phyloP scores from a whole-genome alignment of 495 filamentous ascomycete species.

The Penicillium ochrochloron region DNA sequence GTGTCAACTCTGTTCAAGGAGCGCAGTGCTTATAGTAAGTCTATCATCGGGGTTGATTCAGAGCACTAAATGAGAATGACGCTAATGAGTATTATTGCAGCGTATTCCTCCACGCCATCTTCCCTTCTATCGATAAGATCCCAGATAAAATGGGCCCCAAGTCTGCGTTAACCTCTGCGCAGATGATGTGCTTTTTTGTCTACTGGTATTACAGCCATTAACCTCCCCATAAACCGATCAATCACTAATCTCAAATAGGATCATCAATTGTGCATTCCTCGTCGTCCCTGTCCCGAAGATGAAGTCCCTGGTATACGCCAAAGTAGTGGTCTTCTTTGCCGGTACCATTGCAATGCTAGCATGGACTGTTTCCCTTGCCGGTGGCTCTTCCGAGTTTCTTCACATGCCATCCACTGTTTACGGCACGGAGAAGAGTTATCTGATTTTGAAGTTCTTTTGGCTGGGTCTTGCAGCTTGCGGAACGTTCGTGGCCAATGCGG shows the following conservation, averaged over 20 bases:
- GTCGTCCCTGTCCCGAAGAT: conserved; percentile 19
- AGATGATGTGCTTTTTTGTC: conserved; percentile 4
- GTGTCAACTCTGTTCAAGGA: conserved; percentile 43
- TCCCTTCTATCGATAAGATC: conserved; percentile 23
- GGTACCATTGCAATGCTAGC: conserved; percentile 40
- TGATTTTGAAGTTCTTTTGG: conserved; percentile 42
- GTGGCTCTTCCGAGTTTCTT: conserved; percentile 29
- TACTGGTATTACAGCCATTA: background rate
- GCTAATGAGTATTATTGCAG: conserved; percentile 12
- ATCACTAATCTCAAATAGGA: background rate
- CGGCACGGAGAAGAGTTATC: conserved; percentile 35
- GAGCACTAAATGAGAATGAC: background rate
- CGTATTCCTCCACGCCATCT: conserved; percentile 43
- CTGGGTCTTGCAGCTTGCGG: conserved; percentile 41
- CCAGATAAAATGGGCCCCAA: conserved; percentile 1
- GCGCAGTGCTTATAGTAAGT: conserved; percentile 44
- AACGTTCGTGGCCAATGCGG: conserved; percentile 56
- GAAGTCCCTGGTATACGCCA: conserved; percentile 41
- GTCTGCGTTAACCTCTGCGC: background rate
- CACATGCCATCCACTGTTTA: conserved; percentile 33
- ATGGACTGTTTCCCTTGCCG: conserved; percentile 39
- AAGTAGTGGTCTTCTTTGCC: conserved; percentile 38
- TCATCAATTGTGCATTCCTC: conserved; percentile 2
- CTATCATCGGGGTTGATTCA: background rate
- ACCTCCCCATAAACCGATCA: background rate